phyloP scores from a whole-genome alignment of 2,329 filamentous ascomycete species.

The Intubia oerlemansii region DNA sequence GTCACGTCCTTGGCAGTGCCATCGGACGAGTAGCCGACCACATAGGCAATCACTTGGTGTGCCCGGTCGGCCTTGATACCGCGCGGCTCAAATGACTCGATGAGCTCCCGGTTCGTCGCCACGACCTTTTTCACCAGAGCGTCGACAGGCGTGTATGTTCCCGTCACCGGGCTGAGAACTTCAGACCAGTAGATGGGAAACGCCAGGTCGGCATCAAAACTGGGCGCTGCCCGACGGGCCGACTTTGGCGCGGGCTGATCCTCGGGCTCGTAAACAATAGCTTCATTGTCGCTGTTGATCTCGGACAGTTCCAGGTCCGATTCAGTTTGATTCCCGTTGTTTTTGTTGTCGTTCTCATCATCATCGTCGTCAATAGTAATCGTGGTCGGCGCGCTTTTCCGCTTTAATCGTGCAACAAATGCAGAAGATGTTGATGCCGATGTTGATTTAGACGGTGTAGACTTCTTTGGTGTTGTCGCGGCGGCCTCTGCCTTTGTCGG shows the following conservation, averaged over 20 bases:
- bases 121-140: slow-evolving; percentile 46
- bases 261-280: slow-evolving; percentile 33
- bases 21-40: slow-evolving; percentile 63
- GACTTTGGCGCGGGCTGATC: slow-evolving; percentile 4
- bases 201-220: slow-evolving; percentile 54
- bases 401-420: no score
- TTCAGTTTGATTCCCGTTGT: no score
- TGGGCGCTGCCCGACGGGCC: not conserved
- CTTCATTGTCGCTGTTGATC: slow-evolving; percentile 34
- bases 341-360: no score
- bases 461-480: not conserved
- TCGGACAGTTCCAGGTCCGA: slow-evolving; percentile 26
- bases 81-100: slow-evolving; percentile 61
- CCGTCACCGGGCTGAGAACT: slow-evolving; percentile 60
- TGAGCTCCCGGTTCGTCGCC: slow-evolving; percentile 48
- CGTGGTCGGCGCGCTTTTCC: no score
- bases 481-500: no score
- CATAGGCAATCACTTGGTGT: slow-evolving; percentile 78
- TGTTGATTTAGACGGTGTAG: slow-evolving; percentile 8
- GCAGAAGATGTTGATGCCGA: no score
- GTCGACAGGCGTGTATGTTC: slow-evolving; percentile 62
- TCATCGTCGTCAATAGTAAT: no score
- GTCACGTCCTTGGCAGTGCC: slow-evolving; percentile 91
- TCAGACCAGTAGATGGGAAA: slow-evolving; percentile 92
- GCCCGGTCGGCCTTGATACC: slow-evolving; percentile 66